Base-by-base conservation (phyloP, 805 yeast species). In the Lipomyces kockii region DNA sequence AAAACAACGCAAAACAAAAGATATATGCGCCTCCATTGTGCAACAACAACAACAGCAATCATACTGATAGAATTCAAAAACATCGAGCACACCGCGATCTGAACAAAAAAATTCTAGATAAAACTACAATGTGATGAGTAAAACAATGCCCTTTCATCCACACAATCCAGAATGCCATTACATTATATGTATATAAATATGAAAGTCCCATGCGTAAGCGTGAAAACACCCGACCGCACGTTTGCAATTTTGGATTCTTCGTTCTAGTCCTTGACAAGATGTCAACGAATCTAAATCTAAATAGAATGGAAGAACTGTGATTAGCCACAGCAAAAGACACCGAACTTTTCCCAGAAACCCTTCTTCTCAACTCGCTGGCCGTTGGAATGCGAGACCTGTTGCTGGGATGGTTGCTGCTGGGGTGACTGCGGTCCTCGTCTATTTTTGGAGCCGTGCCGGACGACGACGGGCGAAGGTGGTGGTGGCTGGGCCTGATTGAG, bases 401-500 rank as follows among this genome's bases (percentile, higher is more conserved):
- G 71, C 53, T 64, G 71, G 51, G 60, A 39, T 25, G 60, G 64
- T 63, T 52, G 68, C 60, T 62, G 75, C 62, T 67, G 75, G 29
- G 62, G 63, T 20, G 68, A 70, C 60, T 63, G 69, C 56, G 72
- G 67, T 49, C 75, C 66, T 59, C 65, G 71, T 12, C 79, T 73
- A 54, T 80, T 64, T 70, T 75, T 75, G 72, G 76, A 72, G 59
- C 76, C 73, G 68, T 77, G 77, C 43, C 81, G 73, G 66, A 72
- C 72, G 72, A 77, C 69, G 11, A 77, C 79, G 6, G 79, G 76
- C 51, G 73, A 71, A 27, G 80, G 79, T 32, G 79, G 76, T 20
- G 78, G 74, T 14, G 78, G 78, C 62, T 71, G 75, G n/a, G 83
- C 81, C 59, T 83, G 83, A 71, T 82, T 83, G 67, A 82, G 76